Conservation (phyloP, 73 alveolate genomes). For the Paramecium pentaurelia region DNA sequence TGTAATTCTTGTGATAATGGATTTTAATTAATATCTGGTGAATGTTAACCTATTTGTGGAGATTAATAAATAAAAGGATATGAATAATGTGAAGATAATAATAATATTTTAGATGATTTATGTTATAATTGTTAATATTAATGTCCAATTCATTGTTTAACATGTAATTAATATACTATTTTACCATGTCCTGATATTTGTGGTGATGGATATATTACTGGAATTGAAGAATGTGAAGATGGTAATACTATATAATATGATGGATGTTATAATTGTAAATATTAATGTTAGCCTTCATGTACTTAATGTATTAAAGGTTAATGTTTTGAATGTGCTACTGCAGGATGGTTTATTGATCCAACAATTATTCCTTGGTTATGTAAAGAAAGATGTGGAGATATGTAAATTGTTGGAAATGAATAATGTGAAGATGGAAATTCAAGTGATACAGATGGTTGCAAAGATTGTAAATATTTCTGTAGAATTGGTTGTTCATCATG, state of each 20-base stretch:
- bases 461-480: not conserved
- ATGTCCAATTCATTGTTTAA: not conserved
- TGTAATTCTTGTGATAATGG: not conserved
- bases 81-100: not conserved
- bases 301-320: not conserved
- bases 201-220: not conserved
- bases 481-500: not conserved
- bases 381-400: not conserved
- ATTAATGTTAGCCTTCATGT: not conserved
- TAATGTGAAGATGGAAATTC: not conserved
- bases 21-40: not conserved
- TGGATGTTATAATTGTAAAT: not conserved
- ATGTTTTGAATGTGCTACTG: not conserved
- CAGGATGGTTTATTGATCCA: not conserved
- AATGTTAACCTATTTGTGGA: not conserved
- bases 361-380: not conserved
- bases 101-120: not conserved
- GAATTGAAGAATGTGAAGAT: not conserved
- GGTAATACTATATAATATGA: not conserved
- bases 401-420: not conserved
- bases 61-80: not conserved
- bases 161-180: not conserved
- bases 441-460: not conserved
- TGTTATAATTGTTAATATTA: not conserved
- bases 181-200: not conserved